Conservation (phyloP, 1,284 basidiomycete species). For the Paramarasmius palmivorus region DNA sequence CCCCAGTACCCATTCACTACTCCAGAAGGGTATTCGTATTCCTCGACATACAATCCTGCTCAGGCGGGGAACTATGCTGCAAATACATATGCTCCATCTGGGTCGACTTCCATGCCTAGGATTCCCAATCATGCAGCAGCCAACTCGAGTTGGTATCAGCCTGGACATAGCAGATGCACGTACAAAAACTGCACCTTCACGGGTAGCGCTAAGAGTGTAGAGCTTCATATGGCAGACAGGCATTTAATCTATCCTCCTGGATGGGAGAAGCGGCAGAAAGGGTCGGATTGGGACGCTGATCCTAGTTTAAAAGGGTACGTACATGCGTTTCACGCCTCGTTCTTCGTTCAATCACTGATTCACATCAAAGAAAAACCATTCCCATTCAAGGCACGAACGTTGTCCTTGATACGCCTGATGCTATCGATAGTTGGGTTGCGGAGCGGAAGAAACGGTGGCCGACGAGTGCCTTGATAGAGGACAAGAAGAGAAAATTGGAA, state of each 20-base stretch:
- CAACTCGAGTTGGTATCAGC: conserved; percentile 56
- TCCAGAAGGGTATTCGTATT: conserved; percentile 56
- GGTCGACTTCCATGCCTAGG: conserved; percentile 6
- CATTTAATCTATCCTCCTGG: conserved; percentile 82
- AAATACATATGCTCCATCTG: neutral
- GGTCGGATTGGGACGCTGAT: conserved; percentile 72
- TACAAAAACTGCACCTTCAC: conserved; percentile 71
- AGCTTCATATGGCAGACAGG: conserved; percentile 88
- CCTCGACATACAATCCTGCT: conserved; percentile 45
- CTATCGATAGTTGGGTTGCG: conserved; percentile 81
- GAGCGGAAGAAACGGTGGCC: conserved; percentile 88
- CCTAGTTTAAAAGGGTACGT: conserved; percentile 71
- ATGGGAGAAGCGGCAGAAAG: conserved; percentile 67
- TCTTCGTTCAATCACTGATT: neutral
- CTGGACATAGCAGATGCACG: conserved; percentile 64
- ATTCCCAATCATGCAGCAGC: conserved; percentile 15
- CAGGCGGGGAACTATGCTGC: neutral
- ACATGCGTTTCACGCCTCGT: conserved; percentile 1
- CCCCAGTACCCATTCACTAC: conserved; percentile 34
- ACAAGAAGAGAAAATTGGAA: conserved; percentile 74
- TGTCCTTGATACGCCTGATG: conserved; percentile 77
- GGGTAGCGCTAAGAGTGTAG: conserved; percentile 74
- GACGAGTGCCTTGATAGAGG: conserved; percentile 62
- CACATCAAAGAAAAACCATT: conserved; percentile 57
- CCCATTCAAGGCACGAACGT: conserved; percentile 83